Evolutionary conservation across 2,329 filamentous ascomycete species (phyloP).

Genomic region (Geosmithia flava): DNA sequence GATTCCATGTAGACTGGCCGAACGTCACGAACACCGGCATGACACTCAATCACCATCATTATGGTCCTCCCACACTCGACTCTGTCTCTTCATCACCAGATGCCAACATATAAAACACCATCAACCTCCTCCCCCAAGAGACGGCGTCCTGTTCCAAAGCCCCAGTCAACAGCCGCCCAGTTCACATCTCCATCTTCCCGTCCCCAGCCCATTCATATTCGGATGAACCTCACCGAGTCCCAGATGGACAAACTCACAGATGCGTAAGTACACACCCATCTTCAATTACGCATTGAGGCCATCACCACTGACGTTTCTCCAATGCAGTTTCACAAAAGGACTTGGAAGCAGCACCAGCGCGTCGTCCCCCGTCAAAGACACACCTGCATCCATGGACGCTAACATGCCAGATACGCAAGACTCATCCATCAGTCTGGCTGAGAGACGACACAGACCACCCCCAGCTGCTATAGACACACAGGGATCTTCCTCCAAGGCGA

Average conservation of each 20-base stretch:
- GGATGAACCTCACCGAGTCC: slow-evolving; percentile 33
- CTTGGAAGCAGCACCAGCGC: neutral
- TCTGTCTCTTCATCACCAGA: neutral
- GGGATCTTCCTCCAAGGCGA: slow-evolving; percentile 1
- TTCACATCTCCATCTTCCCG: neutral
- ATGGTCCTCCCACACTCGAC: neutral
- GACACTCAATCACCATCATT: neutral
- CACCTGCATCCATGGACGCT: neutral
- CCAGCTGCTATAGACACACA: slow-evolving; percentile 14
- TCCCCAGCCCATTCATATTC: slow-evolving; percentile 27
- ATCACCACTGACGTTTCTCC: neutral
- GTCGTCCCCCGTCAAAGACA: neutral
- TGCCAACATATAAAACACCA: neutral
- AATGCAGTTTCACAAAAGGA: slow-evolving; percentile 13
- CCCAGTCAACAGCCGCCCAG: neutral
- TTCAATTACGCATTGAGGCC: neutral
- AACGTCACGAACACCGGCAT: neutral
- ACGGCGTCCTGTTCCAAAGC: neutral
- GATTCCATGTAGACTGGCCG: neutral
- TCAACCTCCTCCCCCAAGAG: neutral
- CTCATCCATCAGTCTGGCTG: slow-evolving; percentile 10
- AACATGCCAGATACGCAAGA: neutral
- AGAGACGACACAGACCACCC: slow-evolving; percentile 13
- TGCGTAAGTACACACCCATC: slow-evolving; percentile 19
- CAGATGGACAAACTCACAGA: slow-evolving; percentile 35